Evolutionary conservation across 1,139 yeast species (phyloP).

Genomic region (Candida buenavistaensis): DNA sequence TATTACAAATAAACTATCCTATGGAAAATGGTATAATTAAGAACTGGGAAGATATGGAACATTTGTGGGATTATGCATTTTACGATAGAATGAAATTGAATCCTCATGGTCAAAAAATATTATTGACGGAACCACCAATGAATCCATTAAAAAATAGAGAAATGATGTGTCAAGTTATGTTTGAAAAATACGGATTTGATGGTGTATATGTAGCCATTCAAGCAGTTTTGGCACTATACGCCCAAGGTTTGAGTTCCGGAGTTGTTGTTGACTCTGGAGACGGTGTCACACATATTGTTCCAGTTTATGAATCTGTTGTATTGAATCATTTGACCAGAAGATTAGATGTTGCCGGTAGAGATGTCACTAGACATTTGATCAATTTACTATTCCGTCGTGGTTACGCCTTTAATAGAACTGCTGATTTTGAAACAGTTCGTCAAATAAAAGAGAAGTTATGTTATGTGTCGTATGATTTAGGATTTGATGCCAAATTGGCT

Average conservation of each 20-base stretch:
- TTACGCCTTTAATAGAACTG: constrained; percentile 96
- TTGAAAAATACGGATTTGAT: constrained; percentile 91
- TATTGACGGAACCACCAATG: constrained; percentile 97
- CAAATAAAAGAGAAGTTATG: constrained; percentile 96
- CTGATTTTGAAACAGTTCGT: constrained; percentile 97
- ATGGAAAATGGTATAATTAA: constrained; percentile 98
- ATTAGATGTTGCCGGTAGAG: constrained; percentile 97
- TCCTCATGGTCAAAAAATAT: constrained; percentile 74
- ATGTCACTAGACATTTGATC: constrained; percentile 91
- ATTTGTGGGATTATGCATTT: constrained; percentile 97
- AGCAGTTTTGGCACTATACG: constrained; percentile 94
- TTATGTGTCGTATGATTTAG: constrained; percentile 92
- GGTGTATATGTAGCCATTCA: constrained; percentile 98
- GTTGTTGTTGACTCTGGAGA: constrained; percentile 97
- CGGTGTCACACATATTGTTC: constrained; percentile 92
- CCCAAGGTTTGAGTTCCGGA: constrained; percentile 95
- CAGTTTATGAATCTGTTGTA: constrained; percentile 95
- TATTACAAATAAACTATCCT: constrained; percentile 90
- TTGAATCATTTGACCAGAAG: constrained; percentile 90
- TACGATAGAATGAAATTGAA: constrained; percentile 82
- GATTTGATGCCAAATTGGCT: constrained; percentile 81
- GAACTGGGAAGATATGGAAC: constrained; percentile 99
- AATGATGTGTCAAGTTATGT: constrained; percentile 95
- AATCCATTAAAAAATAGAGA: constrained; percentile 93
- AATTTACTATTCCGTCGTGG: constrained; percentile 91